Evolutionary conservation across 1,139 yeast species (phyloP).

Genomic region (Geotrichum klebahnii): DNA sequence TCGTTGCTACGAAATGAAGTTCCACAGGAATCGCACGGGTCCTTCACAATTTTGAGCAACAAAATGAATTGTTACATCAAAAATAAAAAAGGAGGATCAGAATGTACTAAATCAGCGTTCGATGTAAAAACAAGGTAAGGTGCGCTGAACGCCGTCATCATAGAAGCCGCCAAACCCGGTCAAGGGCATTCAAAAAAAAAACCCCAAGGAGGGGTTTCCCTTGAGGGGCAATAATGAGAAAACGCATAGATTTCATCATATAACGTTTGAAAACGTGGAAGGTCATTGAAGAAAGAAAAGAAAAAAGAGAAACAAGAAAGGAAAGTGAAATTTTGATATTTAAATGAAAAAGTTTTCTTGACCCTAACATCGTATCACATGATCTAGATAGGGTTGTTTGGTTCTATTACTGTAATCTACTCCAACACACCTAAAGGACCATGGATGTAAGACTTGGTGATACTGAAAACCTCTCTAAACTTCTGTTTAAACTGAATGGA

Average conservation of each 20-base stretch:
- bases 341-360: neutral
- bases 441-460: no score
- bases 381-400: slow-evolving; percentile 1
- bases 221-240: slow-evolving; percentile 31
- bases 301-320: slow-evolving; percentile 15
- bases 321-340: slow-evolving; percentile 9
- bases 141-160: slow-evolving; percentile 42
- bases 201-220: slow-evolving; percentile 24
- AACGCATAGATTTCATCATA: slow-evolving; percentile 39
- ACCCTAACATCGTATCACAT: slow-evolving; percentile 15
- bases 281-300: slow-evolving; percentile 32
- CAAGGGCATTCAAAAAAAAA: slow-evolving; percentile 35
- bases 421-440: no score
- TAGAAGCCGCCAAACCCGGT: slow-evolving; percentile 41
- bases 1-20: neutral
- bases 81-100: slow-evolving; percentile 28
- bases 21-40: neutral
- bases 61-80: no score
- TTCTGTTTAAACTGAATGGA: no score
- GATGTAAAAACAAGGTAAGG: slow-evolving; percentile 39
- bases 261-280: slow-evolving; percentile 39
- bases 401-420: no score
- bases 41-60: no score
- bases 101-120: slow-evolving; percentile 35
- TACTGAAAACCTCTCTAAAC: no score